Evolutionary conservation across 1,284 basidiomycete species (phyloP).

Genomic region (Cryptococcus hybrid): DNA sequence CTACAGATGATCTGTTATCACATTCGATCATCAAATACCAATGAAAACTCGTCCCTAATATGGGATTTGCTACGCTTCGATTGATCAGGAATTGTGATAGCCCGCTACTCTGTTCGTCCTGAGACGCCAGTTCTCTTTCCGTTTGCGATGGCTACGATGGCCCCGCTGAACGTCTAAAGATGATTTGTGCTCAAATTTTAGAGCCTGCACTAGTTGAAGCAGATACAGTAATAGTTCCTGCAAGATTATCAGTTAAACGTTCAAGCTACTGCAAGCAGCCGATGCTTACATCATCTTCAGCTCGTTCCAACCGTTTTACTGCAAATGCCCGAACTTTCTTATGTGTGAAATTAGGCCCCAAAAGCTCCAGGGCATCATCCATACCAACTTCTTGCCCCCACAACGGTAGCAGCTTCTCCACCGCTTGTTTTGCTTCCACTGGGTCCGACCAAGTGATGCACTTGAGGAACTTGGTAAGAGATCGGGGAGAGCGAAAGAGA

Average conservation of each 20-base stretch:
- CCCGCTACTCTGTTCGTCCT: slow-evolving; percentile 70
- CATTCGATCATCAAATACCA: slow-evolving; percentile 99
- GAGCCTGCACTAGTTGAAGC: slow-evolving; percentile 93
- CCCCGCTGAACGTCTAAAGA: slow-evolving; percentile 55
- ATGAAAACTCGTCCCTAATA: slow-evolving; percentile 87
- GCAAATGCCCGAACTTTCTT: slow-evolving; percentile 90
- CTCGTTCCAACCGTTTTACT: slow-evolving; percentile 82
- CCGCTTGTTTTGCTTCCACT: slow-evolving; percentile 95
- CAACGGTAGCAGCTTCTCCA: slow-evolving; percentile 90
- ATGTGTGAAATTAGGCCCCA: slow-evolving; percentile 89
- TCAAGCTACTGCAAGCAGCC: too few relatives aligned
- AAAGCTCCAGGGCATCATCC: slow-evolving; percentile 91
- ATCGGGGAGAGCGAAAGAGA: slow-evolving; percentile 67
- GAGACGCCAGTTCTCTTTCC: slow-evolving; percentile 9
- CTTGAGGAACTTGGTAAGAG: slow-evolving; percentile 96
- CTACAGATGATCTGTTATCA: slow-evolving; percentile 65
- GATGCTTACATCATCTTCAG: slow-evolving; percentile 82
- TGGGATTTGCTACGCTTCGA: slow-evolving; percentile 74
- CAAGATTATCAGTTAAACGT: background rate
- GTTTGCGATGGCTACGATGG: slow-evolving; percentile 54
- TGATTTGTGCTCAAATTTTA: slow-evolving; percentile 73
- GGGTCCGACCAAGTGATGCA: slow-evolving; percentile 97
- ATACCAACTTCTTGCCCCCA: slow-evolving; percentile 93
- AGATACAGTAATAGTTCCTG: slow-evolving; percentile 92
- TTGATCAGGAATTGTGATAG: slow-evolving; percentile 87